Base-by-base conservation (phyloP, 495 filamentous ascomycete genomes). In the Pyrenula massariospora region DNA sequence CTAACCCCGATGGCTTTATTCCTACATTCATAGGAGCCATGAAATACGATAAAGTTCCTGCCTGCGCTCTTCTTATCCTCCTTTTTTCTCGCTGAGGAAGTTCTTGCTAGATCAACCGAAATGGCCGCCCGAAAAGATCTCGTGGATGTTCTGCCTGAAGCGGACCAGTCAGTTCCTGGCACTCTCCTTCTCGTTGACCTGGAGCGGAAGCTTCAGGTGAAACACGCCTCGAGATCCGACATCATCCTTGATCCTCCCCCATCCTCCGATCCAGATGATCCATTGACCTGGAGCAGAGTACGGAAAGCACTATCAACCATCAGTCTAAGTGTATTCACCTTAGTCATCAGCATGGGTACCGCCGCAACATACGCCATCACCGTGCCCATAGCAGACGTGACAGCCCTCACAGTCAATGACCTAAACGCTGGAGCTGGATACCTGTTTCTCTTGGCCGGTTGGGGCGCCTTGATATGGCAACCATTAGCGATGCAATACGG, bases 401-500 rank as follows among this genome's bases (percentile, higher is more conserved):
- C 83, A 0, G 75, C 76, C 0, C 59, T 86, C 3, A 75, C 78
- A 2, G 65, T 82, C 12, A 68, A 56, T 22, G 77, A 78, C 11
- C 60, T 83, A 10, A 82, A 80, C 58, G 68, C 79, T 54, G 83
- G 84, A 25, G 86, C 81, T 0, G 83, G 83, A 2, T 84, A 81
- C 64, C 74, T 85, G 31, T 83, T 84, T 56, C 62, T 86, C 54
- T 62, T 83, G 25, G 76, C 80, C 11, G 82, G 82, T 1, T 85
- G 79, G 81, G 81, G 81, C 0, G 72, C 82, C 55, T 63, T 87
- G 2, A 80, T 86, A 62, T 87, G 84, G 84, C 84, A 87, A 65
- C 82, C 83, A 0, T 75, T 85, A 50, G 80, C 84, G 0, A 64
- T 85, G 57, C 77, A 84, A 57, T 86, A 80, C 69, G 84, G 84